A percentile compares a stretch with the other conserved stretches of the same genome.
Conservation (phyloP, 257 asterid species). For the Mentha longifolia region DNA sequence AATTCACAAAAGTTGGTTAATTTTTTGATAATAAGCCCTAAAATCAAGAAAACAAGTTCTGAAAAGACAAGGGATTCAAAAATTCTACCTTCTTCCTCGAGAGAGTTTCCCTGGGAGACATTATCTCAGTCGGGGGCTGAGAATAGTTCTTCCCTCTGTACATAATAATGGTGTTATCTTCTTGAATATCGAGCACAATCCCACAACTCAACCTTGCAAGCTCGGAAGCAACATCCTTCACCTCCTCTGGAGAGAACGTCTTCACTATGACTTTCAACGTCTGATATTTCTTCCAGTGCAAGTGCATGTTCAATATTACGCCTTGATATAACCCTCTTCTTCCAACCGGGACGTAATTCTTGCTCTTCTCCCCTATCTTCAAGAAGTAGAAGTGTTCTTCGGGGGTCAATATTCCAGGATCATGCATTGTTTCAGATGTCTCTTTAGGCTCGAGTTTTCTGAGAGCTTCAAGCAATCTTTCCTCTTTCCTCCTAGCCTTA, state of each 20-base stretch:
- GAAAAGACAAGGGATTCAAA: conserved; percentile 1
- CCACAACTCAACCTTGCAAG: conserved; percentile 95
- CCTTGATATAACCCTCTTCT: conserved; percentile 94
- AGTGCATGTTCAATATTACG: conserved; percentile 95
- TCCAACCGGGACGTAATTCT: conserved; percentile 96
- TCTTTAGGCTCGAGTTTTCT: conserved; percentile 89
- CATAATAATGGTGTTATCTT: conserved; percentile 79
- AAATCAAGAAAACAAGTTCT: neutral
- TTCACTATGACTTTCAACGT: conserved; percentile 86
- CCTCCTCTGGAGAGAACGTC: conserved; percentile 90
- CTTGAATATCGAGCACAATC: conserved; percentile 93
- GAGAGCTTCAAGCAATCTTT: conserved; percentile 71
- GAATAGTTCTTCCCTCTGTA: conserved; percentile 94
- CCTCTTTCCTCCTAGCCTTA: conserved; percentile 87
- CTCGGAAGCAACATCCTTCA: conserved; percentile 84
- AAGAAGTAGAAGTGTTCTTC: conserved; percentile 96
- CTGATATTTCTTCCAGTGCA: conserved; percentile 99
- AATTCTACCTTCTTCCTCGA: conserved; percentile 80
- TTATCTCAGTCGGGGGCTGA: conserved; percentile 98
- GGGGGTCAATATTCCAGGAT: conserved; percentile 97
- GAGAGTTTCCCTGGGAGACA: conserved; percentile 91
- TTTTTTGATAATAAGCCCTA: neutral
- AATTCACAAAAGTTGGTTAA: neutral
- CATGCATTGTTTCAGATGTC: conserved; percentile 71
- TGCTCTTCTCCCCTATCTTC: conserved; percentile 93